Percentiles rank a stretch among this genome's conserved stretches.
phyloP scores from a whole-genome alignment of 2,329 filamentous ascomycete genomes.

The Chrysoporthe austroafricana region DNA sequence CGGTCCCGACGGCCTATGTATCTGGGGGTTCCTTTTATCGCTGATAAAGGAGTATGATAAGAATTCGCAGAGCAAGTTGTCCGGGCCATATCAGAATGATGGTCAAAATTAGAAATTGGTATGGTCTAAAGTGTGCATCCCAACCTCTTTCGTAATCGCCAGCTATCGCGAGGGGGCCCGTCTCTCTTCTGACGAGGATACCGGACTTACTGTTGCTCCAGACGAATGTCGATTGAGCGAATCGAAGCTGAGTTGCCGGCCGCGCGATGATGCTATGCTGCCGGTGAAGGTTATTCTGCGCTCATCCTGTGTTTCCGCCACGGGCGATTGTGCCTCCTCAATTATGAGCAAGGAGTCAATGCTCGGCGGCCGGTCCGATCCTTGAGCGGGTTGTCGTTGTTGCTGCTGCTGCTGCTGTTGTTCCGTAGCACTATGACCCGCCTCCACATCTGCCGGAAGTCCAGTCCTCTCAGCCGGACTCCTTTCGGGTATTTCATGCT shows the following conservation, averaged over 20 bases:
- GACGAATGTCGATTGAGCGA: slow-evolving; percentile 7
- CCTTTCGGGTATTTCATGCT: slow-evolving; percentile 12
- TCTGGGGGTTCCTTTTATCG: not conserved
- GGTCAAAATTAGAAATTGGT: not conserved
- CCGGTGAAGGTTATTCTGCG: not conserved
- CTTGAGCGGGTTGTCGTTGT: not conserved
- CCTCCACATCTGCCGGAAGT: slow-evolving; percentile 4
- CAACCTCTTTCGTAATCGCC: not conserved
- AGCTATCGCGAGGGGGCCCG: not conserved
- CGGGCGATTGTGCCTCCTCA: not conserved
- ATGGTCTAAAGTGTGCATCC: not conserved
- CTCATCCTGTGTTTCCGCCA: not conserved
- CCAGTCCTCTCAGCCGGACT: slow-evolving; percentile 2
- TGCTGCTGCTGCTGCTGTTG: slow-evolving; percentile 21
- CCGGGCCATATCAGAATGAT: not conserved
- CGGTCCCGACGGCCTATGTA: not conserved
- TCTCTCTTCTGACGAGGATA: slow-evolving; percentile 4
- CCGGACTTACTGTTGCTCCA: not conserved
- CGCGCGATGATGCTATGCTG: not conserved
- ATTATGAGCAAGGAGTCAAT: slow-evolving; percentile 15
- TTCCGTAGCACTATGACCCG: slow-evolving; percentile 8
- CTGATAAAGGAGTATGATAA: not conserved
- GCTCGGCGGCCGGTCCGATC: slow-evolving; percentile 4
- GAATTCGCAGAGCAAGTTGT: not conserved
- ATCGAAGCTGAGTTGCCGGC: slow-evolving; percentile 6